A percentile compares a stretch with the other conserved stretches of the same genome.
phyloP scores from a whole-genome alignment of 768 basidiomycete genomes.

The Mrakia frigida region DNA sequence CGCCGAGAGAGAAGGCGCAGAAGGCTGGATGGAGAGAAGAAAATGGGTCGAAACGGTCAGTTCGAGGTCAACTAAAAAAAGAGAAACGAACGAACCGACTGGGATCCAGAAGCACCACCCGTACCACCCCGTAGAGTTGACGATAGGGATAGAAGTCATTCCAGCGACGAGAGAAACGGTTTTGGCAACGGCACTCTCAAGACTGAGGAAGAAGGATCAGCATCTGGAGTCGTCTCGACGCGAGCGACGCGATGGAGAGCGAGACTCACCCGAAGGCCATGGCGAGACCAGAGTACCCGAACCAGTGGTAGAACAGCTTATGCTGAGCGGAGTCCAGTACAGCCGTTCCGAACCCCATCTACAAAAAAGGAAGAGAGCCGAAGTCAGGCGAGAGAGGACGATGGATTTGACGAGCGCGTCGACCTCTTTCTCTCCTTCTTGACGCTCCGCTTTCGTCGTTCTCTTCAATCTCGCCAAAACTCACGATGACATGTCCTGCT shows the following conservation, averaged over 20 bases:
- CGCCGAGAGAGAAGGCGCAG: constrained; percentile 4
- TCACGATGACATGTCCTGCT: constrained; percentile 5
- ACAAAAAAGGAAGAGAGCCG: not conserved
- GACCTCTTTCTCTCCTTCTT: too few relatives aligned
- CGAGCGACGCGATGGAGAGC: not conserved
- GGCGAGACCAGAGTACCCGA: not conserved
- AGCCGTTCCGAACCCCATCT: constrained; percentile 24
- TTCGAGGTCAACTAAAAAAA: not conserved
- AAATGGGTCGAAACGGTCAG: not conserved
- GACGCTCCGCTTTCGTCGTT: too few relatives aligned
- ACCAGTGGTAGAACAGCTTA: constrained; percentile 25
- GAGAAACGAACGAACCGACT: not conserved
- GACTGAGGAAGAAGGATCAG: not conserved
- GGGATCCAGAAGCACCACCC: not conserved
- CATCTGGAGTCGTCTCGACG: too few relatives aligned
- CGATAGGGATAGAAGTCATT: constrained; percentile 22
- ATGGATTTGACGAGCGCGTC: not conserved
- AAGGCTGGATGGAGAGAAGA: not conserved
- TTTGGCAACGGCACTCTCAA: constrained; percentile 17
- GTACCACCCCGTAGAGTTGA: constrained; percentile 2
- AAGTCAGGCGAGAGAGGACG: not conserved
- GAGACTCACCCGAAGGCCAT: not conserved
- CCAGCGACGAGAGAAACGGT: not conserved
- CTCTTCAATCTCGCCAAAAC: not conserved
- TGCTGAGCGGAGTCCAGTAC: constrained; percentile 26